A percentile compares a stretch with the other conserved stretches of the same genome.
Conservation (phyloP, 768 basidiomycete genomes). For the Mycena vulgaris region DNA sequence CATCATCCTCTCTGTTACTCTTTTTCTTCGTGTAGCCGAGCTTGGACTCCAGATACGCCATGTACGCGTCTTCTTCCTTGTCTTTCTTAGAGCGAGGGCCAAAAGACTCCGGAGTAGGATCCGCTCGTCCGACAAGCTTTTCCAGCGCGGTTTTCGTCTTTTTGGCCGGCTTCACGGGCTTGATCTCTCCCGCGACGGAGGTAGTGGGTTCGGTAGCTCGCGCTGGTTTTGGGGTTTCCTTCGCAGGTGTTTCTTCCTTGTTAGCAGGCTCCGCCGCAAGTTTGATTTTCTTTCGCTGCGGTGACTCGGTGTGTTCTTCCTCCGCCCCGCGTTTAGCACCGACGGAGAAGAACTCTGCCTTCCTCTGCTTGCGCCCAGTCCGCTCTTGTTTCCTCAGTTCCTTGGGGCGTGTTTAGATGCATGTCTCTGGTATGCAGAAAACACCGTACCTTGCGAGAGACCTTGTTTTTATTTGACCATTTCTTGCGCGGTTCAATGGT, state of each 20-base stretch:
- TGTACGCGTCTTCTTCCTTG: conserved; percentile 87
- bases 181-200: background rate
- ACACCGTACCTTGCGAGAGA: conserved; percentile 68
- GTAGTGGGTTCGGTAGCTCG: background rate
- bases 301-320: conserved; percentile 63
- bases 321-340: conserved; percentile 56
- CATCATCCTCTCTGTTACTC: conserved; percentile 76
- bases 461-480: conserved; percentile 40
- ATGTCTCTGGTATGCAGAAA: background rate
- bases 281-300: conserved; percentile 66
- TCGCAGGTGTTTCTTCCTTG: background rate
- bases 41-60: conserved; percentile 85
- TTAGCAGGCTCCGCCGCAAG: conserved; percentile 32
- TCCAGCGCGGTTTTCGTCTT: conserved; percentile 51
- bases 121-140: conserved; percentile 46
- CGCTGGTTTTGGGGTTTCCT: conserved; percentile 10
- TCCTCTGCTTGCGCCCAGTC: conserved; percentile 71
- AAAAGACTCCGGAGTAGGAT: conserved; percentile 18
- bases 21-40: conserved; percentile 72
- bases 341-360: conserved; percentile 69
- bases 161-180: conserved; percentile 22
- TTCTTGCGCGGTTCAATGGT: conserved; percentile 34
- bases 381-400: conserved; percentile 77
- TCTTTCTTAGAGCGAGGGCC: conserved; percentile 58
- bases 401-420: background rate